A percentile compares a stretch with the other conserved stretches of the same genome.
These are phyloP conservation scores for Tricholoma matsutake DNA, from an alignment of 768 basidiomycete genomes.

Conservation along the genomic window DNA sequence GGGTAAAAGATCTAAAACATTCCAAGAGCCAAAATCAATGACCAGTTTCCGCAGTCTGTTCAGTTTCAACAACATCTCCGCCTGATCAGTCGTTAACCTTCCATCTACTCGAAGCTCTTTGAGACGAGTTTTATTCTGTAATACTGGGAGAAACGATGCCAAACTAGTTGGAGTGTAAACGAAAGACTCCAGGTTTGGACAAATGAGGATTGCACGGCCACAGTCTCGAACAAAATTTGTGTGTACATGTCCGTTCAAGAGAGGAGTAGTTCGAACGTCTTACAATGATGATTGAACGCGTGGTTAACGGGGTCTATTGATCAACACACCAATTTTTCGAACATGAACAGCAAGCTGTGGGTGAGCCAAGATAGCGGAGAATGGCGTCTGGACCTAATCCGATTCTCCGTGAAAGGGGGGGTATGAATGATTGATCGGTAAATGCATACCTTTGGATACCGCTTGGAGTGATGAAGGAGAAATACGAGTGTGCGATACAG, in stretches of 20 bases:
- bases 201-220: constrained; percentile 42
- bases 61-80: constrained; percentile 37
- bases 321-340: constrained; percentile 49
- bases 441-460: constrained; percentile 46
- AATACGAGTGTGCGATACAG: constrained; percentile 61
- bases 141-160: constrained; percentile 45
- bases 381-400: constrained; percentile 53
- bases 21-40: constrained; percentile 63
- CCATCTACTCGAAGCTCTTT: constrained; percentile 48
- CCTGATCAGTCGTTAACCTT: constrained; percentile 50
- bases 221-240: constrained; percentile 55
- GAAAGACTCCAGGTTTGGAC: constrained; percentile 55
- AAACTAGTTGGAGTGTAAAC: constrained; percentile 49
- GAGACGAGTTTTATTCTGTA: constrained; percentile 45
- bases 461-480: constrained; percentile 53
- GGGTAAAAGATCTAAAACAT: constrained; percentile 55
- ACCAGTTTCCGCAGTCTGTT: constrained; percentile 41
- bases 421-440: neutral
- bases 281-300: neutral
- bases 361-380: constrained; percentile 52
- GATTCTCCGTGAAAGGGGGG: constrained; percentile 7
- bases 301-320: neutral
- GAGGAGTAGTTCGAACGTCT: constrained; percentile 54
- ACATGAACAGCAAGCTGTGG: constrained; percentile 56
- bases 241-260: constrained; percentile 32